Evolutionary conservation across 2,329 filamentous ascomycete species (phyloP).

Genomic region (Cladophialophora yegresii): DNA sequence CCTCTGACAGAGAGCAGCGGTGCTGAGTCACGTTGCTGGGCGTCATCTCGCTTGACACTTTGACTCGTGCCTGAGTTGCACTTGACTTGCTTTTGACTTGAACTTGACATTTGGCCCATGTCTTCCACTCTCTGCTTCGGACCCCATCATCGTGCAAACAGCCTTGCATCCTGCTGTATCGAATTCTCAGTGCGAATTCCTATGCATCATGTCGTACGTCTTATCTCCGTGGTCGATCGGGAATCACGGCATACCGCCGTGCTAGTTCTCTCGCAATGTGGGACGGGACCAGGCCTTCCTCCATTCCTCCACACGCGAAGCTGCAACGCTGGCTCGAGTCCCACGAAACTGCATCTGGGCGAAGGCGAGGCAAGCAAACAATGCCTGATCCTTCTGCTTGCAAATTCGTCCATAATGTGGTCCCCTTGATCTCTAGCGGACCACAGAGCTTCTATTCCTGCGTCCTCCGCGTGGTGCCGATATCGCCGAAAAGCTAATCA

Average conservation of each 20-base stretch:
- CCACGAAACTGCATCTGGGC: background rate
- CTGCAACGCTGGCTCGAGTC: background rate
- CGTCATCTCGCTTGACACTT: background rate
- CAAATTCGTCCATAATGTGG: background rate
- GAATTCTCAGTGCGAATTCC: background rate
- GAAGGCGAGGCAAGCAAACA: background rate
- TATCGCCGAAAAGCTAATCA: slow-evolving; percentile 7
- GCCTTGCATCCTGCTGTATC: background rate
- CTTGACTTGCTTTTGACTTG: too few species aligned
- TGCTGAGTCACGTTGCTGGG: too few species aligned
- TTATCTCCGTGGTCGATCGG: slow-evolving; percentile 12
- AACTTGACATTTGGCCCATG: background rate
- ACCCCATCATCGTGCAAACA: background rate
- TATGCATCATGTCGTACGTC: background rate
- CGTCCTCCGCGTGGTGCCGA: slow-evolving; percentile 8
- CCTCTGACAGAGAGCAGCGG: background rate
- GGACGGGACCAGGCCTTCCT: slow-evolving; percentile 11
- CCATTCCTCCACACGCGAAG: background rate
- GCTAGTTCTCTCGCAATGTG: slow-evolving; percentile 2
- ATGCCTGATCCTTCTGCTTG: background rate
- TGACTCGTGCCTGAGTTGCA: background rate
- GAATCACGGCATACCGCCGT: slow-evolving; percentile 16
- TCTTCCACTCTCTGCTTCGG: background rate
- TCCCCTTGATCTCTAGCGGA: background rate
- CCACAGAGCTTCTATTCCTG: background rate